Evolutionary conservation across 2,329 filamentous ascomycete species (phyloP), one percentile per base, ranked within the genome.

Genomic region (Myriosclerotinia duriaeana): DNA sequence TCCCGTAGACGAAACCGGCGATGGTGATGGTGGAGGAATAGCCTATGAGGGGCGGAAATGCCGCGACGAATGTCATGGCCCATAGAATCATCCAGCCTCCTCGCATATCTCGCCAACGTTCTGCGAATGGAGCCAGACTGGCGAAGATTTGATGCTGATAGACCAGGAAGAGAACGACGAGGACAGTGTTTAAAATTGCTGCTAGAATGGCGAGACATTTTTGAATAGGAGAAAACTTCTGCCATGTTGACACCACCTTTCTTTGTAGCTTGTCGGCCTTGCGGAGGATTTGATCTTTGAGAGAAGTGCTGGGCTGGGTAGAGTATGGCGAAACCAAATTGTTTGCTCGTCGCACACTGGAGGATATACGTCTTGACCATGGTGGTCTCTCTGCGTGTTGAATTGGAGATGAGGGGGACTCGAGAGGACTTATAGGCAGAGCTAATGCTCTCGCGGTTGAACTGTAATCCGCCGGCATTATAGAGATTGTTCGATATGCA

Each of bases 71-170:
- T 17, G 86, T 88, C 74, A 88, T 78, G 6, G 80, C 74, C 87
- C 88, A 91, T 22, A 91, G 78, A 34, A 91, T 83, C 68, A 88
- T 78, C 81, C 87, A 91, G 53, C 92, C 94, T 63, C 84, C 87
- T 0, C 82, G 84, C 6, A 93, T 80, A 40, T 86, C 83, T 74
- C 92, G 87, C 77, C 93, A 97, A 70, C 85, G 84, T 76, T 88
- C 83, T 30, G 93, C 92, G 15, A 88, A 78, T 8, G 93, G 92
- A 15, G 83, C 85, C 65, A 98, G 82, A 78, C 84, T 87, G 44
- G 85, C 82, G 80, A 97, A 96, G 76, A 98, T 89, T 71, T 83
- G 80, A 77, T 94, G 89, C 70, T 89, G 92, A 81, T 91, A 95
- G 69, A 94, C 77, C 66, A 96, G 80, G 76, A 91, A 89, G 5